Evolutionary conservation across 495 filamentous ascomycete species (phyloP).

Genomic region (Tetracladium marchalianum): DNA sequence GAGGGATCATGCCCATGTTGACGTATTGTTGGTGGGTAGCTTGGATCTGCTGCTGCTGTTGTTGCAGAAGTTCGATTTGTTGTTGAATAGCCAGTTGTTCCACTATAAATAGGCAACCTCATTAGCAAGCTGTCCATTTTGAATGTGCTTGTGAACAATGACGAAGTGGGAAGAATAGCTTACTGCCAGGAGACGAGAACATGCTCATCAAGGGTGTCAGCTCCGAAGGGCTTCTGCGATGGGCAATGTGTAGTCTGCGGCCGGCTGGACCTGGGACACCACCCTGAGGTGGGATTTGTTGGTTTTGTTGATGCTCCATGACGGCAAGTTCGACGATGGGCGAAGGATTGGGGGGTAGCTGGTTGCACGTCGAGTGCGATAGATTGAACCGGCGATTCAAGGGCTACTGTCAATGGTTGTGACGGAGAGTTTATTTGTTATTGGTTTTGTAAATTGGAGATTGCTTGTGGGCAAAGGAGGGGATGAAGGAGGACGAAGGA

Average conservation of each 20-base stretch:
- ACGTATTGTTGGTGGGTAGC: constrained; percentile 94
- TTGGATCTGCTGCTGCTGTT: constrained; percentile 96
- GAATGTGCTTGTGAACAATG: constrained; percentile 5
- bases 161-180: constrained; percentile 19
- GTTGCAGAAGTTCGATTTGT: constrained; percentile 95
- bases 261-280: constrained; percentile 74
- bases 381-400: constrained; percentile 5
- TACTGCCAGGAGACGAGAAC: constrained; percentile 49
- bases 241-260: constrained; percentile 92
- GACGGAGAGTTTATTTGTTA: neutral
- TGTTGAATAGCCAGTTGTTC: constrained; percentile 98
- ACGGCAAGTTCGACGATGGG: constrained; percentile 11
- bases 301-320: constrained; percentile 80
- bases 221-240: constrained; percentile 94
- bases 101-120: constrained; percentile 43
- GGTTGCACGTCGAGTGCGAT: constrained; percentile 43
- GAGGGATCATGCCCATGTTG: constrained; percentile 87
- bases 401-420: constrained; percentile 18
- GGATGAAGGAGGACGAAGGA: constrained; percentile 27
- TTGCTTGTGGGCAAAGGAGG: constrained; percentile 37
- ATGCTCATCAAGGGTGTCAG: constrained; percentile 97
- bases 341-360: constrained; percentile 11
- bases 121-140: constrained; percentile 17
- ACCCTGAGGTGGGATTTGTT: constrained; percentile 40
- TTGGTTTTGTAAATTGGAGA: constrained; percentile 7